These are phyloP conservation scores for Fonsecaea pedrosoi DNA, from an alignment of 2,329 filamentous ascomycete species.

Conservation along the genomic window DNA sequence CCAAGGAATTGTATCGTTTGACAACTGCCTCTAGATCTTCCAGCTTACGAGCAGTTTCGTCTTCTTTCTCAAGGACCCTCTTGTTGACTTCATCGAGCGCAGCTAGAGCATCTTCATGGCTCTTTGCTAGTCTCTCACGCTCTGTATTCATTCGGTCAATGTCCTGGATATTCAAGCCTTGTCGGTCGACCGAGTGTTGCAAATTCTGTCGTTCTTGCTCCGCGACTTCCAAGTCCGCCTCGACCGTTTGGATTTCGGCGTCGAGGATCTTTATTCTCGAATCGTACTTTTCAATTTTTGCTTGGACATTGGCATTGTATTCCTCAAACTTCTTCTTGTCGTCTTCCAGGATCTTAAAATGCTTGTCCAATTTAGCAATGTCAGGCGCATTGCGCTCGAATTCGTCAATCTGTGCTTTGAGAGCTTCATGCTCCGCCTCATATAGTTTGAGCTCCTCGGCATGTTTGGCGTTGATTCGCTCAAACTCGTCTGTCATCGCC, in stretches of 20 bases:
- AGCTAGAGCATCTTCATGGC: slow-evolving; percentile 75
- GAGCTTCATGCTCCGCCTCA: slow-evolving; percentile 80
- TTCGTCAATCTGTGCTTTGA: slow-evolving; percentile 86
- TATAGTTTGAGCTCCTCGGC: slow-evolving; percentile 81
- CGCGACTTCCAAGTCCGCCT: slow-evolving; percentile 75
- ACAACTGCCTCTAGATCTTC: slow-evolving; percentile 92
- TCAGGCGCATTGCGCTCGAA: slow-evolving; percentile 86
- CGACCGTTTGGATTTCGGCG: slow-evolving; percentile 80
- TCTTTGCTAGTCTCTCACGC: slow-evolving; percentile 88
- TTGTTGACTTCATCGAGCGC: slow-evolving; percentile 85
- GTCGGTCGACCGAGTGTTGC: slow-evolving; percentile 85
- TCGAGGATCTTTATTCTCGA: slow-evolving; percentile 80
- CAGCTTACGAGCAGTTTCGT: slow-evolving; percentile 82
- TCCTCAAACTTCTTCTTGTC: slow-evolving; percentile 95
- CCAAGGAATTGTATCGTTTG: slow-evolving; percentile 90
- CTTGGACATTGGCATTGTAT: slow-evolving; percentile 84
- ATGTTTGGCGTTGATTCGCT: slow-evolving; percentile 82
- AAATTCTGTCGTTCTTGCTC: slow-evolving; percentile 81
- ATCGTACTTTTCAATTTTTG: slow-evolving; percentile 88
- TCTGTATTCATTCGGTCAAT: slow-evolving; percentile 99
- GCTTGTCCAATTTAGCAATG: slow-evolving; percentile 80
- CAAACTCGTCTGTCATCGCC: slow-evolving; percentile 86
- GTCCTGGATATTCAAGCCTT: slow-evolving; percentile 95
- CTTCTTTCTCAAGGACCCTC: slow-evolving; percentile 81
- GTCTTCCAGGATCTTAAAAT: slow-evolving; percentile 92